These are phyloP conservation scores for Jaltomata sinuosa DNA, from an alignment of 257 asterid genomes.

Conservation along the genomic window DNA sequence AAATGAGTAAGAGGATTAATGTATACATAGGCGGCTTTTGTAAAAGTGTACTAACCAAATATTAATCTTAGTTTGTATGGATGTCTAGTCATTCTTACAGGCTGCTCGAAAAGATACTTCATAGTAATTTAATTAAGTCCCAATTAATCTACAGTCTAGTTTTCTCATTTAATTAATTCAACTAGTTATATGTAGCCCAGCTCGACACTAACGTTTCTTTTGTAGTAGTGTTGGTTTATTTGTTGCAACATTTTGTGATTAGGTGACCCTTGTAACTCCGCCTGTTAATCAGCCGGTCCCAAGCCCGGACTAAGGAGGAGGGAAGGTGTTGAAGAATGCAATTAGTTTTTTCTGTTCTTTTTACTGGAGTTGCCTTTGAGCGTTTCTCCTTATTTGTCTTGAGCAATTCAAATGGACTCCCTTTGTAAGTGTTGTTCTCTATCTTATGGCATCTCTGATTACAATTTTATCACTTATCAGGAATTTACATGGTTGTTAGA, in stretches of 20 bases:
- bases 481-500: not conserved
- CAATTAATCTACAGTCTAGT: too few species aligned
- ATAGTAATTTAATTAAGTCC: too few species aligned
- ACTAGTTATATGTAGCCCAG: too few species aligned
- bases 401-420: not conserved
- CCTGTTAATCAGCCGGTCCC: not conserved
- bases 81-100: too few species aligned
- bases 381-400: not conserved
- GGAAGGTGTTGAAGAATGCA: not conserved
- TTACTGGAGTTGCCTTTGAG: not conserved
- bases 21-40: too few species aligned
- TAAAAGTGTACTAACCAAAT: too few species aligned
- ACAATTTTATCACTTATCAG: not conserved
- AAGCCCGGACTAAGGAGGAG: not conserved
- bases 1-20: too few species aligned
- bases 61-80: too few species aligned
- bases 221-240: not conserved
- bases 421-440: not conserved
- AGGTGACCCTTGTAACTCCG: not conserved
- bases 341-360: not conserved
- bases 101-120: too few species aligned
- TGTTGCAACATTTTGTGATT: not conserved
- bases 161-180: too few species aligned
- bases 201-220: not conserved
- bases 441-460: not conserved